A percentile compares a stretch with the other conserved stretches of the same genome.
Evolutionary conservation across 2,329 filamentous ascomycete genomes (phyloP).

Genomic region (Exserohilum turcica): DNA sequence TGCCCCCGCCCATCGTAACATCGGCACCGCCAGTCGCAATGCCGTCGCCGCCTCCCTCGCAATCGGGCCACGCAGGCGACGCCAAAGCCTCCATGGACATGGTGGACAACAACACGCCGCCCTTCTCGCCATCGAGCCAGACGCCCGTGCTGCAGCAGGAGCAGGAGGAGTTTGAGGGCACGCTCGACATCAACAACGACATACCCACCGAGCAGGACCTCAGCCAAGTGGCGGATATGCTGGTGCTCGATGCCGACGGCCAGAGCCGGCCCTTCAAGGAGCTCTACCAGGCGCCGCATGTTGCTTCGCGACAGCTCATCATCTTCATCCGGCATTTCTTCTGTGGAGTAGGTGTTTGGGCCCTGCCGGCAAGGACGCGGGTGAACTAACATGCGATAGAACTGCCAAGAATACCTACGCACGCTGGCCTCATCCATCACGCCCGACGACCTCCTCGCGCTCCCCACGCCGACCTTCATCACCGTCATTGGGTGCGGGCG

Average conservation of each 20-base stretch:
- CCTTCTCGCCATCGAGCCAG: conserved; percentile 41
- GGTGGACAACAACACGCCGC: conserved; percentile 26
- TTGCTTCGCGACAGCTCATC: conserved; percentile 61
- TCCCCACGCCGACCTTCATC: conserved; percentile 65
- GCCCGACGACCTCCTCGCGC: conserved; percentile 49
- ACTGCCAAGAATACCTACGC: conserved; percentile 76
- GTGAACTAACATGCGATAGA: conserved; percentile 54
- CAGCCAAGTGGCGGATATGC: conserved; percentile 36
- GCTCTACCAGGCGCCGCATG: conserved; percentile 42
- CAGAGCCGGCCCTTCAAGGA: conserved; percentile 45
- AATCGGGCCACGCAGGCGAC: conserved; percentile 20
- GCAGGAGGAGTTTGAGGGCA: conserved; percentile 42
- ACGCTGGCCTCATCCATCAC: conserved; percentile 64
- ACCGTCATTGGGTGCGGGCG: conserved; percentile 75
- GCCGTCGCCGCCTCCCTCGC: conserved; percentile 35
- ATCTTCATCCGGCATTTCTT: conserved; percentile 82
- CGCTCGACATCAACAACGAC: conserved; percentile 46
- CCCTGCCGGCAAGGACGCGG: not conserved
- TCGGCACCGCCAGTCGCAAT: conserved; percentile 13
- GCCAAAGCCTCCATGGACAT: conserved; percentile 25
- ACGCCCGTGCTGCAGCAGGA: conserved; percentile 40
- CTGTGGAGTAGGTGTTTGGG: conserved; percentile 67
- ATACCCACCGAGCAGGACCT: conserved; percentile 41
- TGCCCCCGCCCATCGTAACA: conserved; percentile 14
- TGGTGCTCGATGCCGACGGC: conserved; percentile 45